Base-by-base conservation (phyloP, 306 rosid genomes). In the Vachellia collinsii region DNA sequence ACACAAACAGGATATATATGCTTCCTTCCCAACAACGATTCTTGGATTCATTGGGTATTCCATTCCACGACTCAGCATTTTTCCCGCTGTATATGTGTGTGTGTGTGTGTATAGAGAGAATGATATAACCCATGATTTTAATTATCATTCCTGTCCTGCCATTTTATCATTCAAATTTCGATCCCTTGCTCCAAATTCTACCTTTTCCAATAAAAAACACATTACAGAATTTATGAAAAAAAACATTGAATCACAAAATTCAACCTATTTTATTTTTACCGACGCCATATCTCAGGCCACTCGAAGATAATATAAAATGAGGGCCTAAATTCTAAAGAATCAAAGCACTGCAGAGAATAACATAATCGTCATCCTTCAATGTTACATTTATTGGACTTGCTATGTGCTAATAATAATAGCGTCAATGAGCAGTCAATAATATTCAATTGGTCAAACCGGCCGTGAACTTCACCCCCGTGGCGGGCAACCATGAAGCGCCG, bases 401-500 rank as follows among this genome's bases (percentile, higher is more conserved):
- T 58, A 68, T 11, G 25, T 36, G 62, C n/a, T 12, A 13, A 23
- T 54, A 50, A 14, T 14, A 14, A 1, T 54, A 17, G n/a, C 23
- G 61, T 54, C 61, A 11, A n/a, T 17, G 61, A 25, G 22, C 61
- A 10, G 9, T 54, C 23, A 53, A 7, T 19, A 19, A 53, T 22
- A 56, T 1, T 79, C 80, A 90, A 73, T 84, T 73, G 74, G 53
- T 81, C 80, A 90, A 81, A 3, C 97, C 94, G 13, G 74, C 82
- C 0, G 89, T 81, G 73, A 91, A 93, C 87, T 48, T 88, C 63
- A 93, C 2, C 1, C 97, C 97, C 0, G 96, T 93, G 11, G 44
- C 53, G 0, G 97, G 97, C 88, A 93, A 72, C 97, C 97, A 93
- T 0, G 90, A 42, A 12, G 12, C 63, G 0, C 96, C 97, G 8